phyloP scores from a whole-genome alignment of 768 basidiomycete genomes.

The Lenzites betulinus region DNA sequence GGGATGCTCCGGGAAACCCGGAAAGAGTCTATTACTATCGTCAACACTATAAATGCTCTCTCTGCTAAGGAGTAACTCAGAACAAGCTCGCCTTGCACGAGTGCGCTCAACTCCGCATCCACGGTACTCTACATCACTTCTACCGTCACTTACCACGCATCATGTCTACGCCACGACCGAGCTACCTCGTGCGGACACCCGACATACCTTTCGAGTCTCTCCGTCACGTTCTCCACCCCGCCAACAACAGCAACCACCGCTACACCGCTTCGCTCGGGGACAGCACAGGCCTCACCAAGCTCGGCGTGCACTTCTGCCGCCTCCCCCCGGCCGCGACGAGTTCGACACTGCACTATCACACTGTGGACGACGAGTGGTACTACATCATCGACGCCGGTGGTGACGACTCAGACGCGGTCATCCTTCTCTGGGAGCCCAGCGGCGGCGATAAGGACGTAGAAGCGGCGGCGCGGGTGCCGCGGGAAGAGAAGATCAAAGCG shows the following conservation, averaged over 20 bases:
- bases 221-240: constrained; percentile 10
- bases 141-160: too few relatives aligned
- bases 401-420: constrained; percentile 5
- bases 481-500: constrained; percentile 20
- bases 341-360: constrained; percentile 25
- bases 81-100: neutral
- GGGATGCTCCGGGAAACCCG: neutral
- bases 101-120: neutral
- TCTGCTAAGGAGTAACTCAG: too few relatives aligned
- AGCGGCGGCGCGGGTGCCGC: constrained; percentile 6
- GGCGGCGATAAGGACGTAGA: neutral
- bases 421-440: constrained; percentile 18
- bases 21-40: neutral
- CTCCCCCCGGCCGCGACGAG: constrained; percentile 21
- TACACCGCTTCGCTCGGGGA: constrained; percentile 22
- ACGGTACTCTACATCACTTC: neutral
- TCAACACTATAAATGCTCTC: neutral
- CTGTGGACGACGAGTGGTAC: constrained; percentile 27
- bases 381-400: constrained; percentile 25
- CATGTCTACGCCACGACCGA: neutral
- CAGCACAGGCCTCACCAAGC: constrained; percentile 21
- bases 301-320: constrained; percentile 26
- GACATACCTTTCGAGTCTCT: neutral
- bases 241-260: constrained; percentile 9
- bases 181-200: constrained; percentile 17